Conservation (phyloP, 2,329 filamentous ascomycete species). For the Fusarium compactum region DNA sequence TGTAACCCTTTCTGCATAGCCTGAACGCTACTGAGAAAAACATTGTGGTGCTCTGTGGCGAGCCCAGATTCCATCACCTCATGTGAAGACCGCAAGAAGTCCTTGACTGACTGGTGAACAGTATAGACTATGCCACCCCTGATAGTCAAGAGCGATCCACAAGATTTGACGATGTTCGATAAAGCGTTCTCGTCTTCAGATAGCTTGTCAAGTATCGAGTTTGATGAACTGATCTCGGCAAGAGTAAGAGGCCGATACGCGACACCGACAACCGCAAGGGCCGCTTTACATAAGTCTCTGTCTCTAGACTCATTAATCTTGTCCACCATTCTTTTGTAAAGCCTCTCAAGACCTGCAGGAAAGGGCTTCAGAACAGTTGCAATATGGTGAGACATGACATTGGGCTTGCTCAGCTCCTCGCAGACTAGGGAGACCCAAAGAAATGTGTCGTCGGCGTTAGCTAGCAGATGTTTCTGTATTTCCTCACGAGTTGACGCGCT, state of each 20-base stretch:
- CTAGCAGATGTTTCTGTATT: neutral
- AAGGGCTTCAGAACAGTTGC: neutral
- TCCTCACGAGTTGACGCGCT: slow-evolving; percentile 47
- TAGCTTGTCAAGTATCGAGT: neutral
- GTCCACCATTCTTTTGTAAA: neutral
- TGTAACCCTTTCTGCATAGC: neutral
- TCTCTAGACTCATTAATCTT: neutral
- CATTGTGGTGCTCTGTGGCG: neutral
- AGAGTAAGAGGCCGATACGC: neutral
- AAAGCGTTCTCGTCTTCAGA: neutral
- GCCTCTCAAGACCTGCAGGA: neutral
- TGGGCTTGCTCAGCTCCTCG: neutral
- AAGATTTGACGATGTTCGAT: neutral
- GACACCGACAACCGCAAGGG: neutral
- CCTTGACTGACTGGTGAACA: neutral
- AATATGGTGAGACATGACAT: neutral
- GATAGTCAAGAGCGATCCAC: neutral
- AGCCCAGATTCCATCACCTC: no score
- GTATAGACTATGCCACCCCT: neutral
- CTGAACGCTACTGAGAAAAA: neutral
- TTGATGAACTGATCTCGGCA: neutral
- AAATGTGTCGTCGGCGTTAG: slow-evolving; percentile 48
- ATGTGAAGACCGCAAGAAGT: neutral
- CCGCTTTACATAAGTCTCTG: neutral
- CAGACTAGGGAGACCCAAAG: slow-evolving; percentile 43